phyloP scores from a whole-genome alignment of 2,329 filamentous ascomycete genomes.

The Xylaria sp. region DNA sequence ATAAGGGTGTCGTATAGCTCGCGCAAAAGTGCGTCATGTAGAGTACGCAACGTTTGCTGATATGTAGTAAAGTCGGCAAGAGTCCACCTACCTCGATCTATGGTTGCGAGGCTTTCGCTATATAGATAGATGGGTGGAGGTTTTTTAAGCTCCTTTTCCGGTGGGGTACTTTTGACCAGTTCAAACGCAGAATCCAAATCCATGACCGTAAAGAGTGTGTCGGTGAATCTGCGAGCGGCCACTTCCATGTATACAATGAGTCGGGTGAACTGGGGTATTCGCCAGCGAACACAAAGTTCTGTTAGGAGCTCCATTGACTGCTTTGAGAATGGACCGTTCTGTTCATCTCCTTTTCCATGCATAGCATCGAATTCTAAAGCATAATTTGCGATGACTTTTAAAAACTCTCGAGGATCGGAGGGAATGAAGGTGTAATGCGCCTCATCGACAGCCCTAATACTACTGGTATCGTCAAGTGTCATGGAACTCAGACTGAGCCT shows the following conservation, averaged over 20 bases:
- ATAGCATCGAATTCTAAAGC: constrained; percentile 74
- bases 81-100: constrained; percentile 73
- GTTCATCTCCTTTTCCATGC: constrained; percentile 63
- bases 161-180: constrained; percentile 77
- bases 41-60: constrained; percentile 75
- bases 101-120: constrained; percentile 63
- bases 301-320: constrained; percentile 84
- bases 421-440: constrained; percentile 90
- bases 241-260: constrained; percentile 87
- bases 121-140: constrained; percentile 66
- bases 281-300: constrained; percentile 89
- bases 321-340: constrained; percentile 72
- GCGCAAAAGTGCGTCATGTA: constrained; percentile 85
- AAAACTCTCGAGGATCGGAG: constrained; percentile 82
- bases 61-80: constrained; percentile 76
- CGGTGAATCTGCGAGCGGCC: constrained; percentile 83
- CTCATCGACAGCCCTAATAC: constrained; percentile 67
- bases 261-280: constrained; percentile 84
- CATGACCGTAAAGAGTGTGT: constrained; percentile 82
- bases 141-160: constrained; percentile 69
- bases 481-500: constrained; percentile 74
- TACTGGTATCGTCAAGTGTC: constrained; percentile 66
- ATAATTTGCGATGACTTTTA: constrained; percentile 83
- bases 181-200: constrained; percentile 87
- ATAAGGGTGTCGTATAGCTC: constrained; percentile 91